Conservation (phyloP, 768 basidiomycete species). For the Punctularia strigosozonata region DNA sequence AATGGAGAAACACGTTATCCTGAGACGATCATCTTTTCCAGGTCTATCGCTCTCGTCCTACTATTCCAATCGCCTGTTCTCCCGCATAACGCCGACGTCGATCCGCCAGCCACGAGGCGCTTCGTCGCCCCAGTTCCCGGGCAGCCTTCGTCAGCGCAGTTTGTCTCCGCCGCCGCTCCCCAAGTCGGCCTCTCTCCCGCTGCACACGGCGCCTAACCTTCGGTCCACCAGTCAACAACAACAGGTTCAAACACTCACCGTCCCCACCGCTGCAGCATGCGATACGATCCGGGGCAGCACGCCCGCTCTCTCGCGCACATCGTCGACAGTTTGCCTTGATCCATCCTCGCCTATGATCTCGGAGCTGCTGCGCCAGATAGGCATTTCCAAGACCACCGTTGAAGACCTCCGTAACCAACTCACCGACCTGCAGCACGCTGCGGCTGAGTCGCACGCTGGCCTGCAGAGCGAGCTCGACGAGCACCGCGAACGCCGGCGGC, state of each 20-base stretch:
- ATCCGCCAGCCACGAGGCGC: slow-evolving; percentile 13
- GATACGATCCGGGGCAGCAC: slow-evolving; percentile 9
- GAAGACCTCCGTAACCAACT: slow-evolving; percentile 63
- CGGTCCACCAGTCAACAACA: slow-evolving; percentile 18
- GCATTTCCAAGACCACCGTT: slow-evolving; percentile 45
- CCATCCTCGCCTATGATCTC: slow-evolving; percentile 59
- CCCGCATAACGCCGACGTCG: slow-evolving; percentile 39
- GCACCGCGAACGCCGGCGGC: slow-evolving; percentile 61
- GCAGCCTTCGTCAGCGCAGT: slow-evolving; percentile 40
- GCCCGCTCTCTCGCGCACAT: slow-evolving; percentile 17
- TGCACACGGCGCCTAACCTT: slow-evolving; percentile 45
- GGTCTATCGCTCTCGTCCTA: slow-evolving; percentile 44
- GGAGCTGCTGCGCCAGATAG: slow-evolving; percentile 69
- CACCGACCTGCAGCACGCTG: slow-evolving; percentile 41
- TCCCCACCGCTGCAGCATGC: slow-evolving; percentile 8
- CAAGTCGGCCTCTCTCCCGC: slow-evolving; percentile 67
- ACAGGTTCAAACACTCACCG: slow-evolving; percentile 4
- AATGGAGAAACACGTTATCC: slow-evolving; percentile 1
- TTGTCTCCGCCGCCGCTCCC: slow-evolving; percentile 77
- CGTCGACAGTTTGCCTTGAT: slow-evolving; percentile 27
- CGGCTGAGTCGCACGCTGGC: slow-evolving; percentile 46
- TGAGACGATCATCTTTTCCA: too few relatives aligned
- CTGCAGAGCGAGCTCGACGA: slow-evolving; percentile 69
- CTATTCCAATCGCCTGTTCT: too few relatives aligned
- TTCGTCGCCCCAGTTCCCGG: neutral